Conservation (phyloP, 177 flowering plant genomes). For the Telopea speciosissima region DNA sequence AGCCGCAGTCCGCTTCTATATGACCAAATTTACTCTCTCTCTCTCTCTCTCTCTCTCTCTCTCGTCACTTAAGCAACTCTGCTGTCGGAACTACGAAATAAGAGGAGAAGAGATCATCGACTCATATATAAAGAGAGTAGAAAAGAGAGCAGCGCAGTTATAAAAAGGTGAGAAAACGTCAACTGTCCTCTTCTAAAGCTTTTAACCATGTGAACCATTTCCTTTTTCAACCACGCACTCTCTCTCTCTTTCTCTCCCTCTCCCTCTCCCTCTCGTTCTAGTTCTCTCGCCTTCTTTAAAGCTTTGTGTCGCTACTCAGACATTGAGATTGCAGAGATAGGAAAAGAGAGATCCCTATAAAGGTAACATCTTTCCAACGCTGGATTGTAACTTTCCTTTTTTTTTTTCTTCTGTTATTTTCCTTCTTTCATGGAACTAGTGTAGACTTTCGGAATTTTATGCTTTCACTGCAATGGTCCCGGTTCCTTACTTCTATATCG, state of each 20-base stretch:
- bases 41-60: too few species aligned
- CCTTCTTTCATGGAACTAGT: background rate
- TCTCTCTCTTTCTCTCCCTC: constrained; percentile 3
- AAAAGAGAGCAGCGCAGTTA: background rate
- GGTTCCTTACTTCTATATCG: constrained; percentile 4
- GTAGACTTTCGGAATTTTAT: background rate
- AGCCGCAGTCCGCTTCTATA: too few species aligned
- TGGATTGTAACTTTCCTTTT: background rate
- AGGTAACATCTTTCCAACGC: constrained; percentile 13
- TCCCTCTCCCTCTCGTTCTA: constrained; percentile 4
- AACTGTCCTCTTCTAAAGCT: background rate
- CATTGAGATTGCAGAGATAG: constrained; percentile 1
- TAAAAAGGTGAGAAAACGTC: background rate
- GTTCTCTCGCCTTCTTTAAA: constrained; percentile 6
- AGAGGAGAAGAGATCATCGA: background rate
- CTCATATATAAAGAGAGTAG: background rate
- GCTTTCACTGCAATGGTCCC: constrained; percentile 10
- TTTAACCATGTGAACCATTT: background rate
- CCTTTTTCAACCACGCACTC: background rate
- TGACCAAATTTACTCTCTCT: too few species aligned
- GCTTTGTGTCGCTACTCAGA: constrained; percentile 5
- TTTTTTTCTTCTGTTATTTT: background rate
- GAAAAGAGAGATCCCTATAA: background rate
- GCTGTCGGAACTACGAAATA: background rate
- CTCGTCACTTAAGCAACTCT: too few species aligned